Base-by-base conservation (phyloP, 2,329 filamentous ascomycete species). In the Xylaria polymorpha region DNA sequence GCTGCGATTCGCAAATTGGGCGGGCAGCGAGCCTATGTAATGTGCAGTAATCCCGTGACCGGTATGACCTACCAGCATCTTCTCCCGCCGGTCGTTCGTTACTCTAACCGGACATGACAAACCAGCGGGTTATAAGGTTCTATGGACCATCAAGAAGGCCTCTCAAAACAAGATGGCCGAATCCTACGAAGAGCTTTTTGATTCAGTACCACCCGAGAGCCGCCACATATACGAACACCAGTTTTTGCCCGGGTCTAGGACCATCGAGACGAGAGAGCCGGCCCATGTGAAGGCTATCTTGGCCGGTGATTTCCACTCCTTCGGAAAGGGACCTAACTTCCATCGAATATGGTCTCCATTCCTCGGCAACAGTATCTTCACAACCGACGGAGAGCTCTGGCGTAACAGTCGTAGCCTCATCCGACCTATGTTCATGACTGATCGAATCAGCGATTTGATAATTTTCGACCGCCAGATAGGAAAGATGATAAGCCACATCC, bases 381-480 rank as follows among this genome's bases (percentile, higher is more conserved):
- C 81, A 0, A 82, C 80, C 0, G 84, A 88, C 64, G 85, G 85
- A 0, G 77, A 80, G 56, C 76, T 78, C 15, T 88, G 86, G 86
- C 83, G 85, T 41, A 80, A 84, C 18, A 85, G 83, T 35, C 77
- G 86, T 3, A 79, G 80, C 9, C 77, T 88, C 70, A 44, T 85
- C 85, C 81, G 86, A 44, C 71, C 71, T 2, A 72, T 73, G 71
- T 73, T 86, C 69, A 74, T 80, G 67, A 81, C 81, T 62, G 81
- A 83, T 51, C 79, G 83, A 29, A 77, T 86, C 18, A 78, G 79
- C 2, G 82, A 85, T 70, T 79, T 90, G n/a, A 76, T 79, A 22
- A 87, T 86, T 1, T 89, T 91, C 58, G 89, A 92, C 73, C 79
- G 77, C 1, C 89, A 91, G 77, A 82, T 91, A 20, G 78, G 82